These are phyloP conservation scores for Verticillium isaacii DNA, from an alignment of 2,329 filamentous ascomycete species.

Conservation along the genomic window DNA sequence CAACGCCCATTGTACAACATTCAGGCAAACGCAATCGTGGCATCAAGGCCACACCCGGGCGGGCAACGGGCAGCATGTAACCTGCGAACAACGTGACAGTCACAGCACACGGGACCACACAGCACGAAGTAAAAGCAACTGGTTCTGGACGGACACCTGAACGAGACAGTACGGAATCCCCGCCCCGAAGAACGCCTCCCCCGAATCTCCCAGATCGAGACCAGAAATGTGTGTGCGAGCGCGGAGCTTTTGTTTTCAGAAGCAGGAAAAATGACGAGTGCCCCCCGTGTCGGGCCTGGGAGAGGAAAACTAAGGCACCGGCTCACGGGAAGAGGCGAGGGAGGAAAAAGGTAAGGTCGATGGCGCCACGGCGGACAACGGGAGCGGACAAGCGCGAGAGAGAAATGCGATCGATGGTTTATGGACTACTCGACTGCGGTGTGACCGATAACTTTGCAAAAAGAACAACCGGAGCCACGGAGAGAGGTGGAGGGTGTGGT, in stretches of 20 bases:
- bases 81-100: neutral
- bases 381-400: conserved; percentile 5
- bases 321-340: neutral
- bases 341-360: neutral
- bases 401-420: conserved; percentile 26
- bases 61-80: neutral
- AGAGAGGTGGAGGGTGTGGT: conserved; percentile 32
- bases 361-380: neutral
- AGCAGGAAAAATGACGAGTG: neutral
- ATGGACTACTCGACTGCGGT: conserved; percentile 53
- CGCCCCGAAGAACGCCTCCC: neutral
- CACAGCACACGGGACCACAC: neutral
- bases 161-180: neutral
- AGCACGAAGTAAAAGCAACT: neutral
- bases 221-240: neutral
- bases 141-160: neutral
- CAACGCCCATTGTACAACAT: too few relatives aligned
- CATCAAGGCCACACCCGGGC: too few relatives aligned
- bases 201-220: neutral
- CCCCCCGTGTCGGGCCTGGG: neutral
- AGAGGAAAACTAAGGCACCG: neutral
- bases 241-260: neutral
- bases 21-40: neutral
- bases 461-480: conserved; percentile 52
- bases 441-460: conserved; percentile 47